phyloP scores from a whole-genome alignment of 805 yeast species.

The Yamadazyma nakazawae region DNA sequence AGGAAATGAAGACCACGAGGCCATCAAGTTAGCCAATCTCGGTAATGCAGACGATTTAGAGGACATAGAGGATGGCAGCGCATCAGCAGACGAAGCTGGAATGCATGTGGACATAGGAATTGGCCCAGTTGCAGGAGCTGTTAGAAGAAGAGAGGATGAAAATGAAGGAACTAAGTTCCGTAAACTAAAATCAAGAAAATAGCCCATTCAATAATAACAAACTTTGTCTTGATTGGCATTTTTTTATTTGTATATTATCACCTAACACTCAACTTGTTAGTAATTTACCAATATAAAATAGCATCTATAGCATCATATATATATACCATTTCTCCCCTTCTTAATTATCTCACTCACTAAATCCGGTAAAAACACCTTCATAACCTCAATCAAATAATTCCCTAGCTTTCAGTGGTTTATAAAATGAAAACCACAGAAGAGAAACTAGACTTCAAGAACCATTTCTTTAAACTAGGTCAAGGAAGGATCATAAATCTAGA shows the following conservation, averaged over 20 bases:
- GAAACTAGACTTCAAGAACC: conserved; percentile 55
- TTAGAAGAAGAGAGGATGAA: conserved; percentile 26
- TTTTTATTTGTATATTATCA: background rate
- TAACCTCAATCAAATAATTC: background rate
- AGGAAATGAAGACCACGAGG: background rate
- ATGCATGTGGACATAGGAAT: conserved; percentile 43
- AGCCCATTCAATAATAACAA: too few relatives aligned
- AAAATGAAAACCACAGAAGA: conserved; percentile 77
- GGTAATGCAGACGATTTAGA: conserved; percentile 31
- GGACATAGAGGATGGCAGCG: conserved; percentile 10
- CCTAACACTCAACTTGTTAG: background rate
- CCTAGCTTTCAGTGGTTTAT: background rate
- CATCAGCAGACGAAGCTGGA: conserved; percentile 28
- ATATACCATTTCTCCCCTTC: too few relatives aligned
- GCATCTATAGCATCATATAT: background rate
- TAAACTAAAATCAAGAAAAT: background rate
- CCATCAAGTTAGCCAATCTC: conserved; percentile 13
- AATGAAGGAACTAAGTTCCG: conserved; percentile 8
- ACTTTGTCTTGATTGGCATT: background rate
- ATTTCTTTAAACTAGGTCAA: conserved; percentile 56
- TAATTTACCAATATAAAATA: too few relatives aligned
- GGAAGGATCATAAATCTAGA: conserved; percentile 29
- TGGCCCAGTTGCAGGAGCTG: conserved; percentile 32
- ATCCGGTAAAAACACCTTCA: background rate
- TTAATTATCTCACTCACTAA: background rate